A percentile compares a stretch with the other conserved stretches of the same genome.
These are phyloP conservation scores for Daldinia concentrica DNA, from an alignment of 495 filamentous ascomycete genomes.

Conservation along the genomic window DNA sequence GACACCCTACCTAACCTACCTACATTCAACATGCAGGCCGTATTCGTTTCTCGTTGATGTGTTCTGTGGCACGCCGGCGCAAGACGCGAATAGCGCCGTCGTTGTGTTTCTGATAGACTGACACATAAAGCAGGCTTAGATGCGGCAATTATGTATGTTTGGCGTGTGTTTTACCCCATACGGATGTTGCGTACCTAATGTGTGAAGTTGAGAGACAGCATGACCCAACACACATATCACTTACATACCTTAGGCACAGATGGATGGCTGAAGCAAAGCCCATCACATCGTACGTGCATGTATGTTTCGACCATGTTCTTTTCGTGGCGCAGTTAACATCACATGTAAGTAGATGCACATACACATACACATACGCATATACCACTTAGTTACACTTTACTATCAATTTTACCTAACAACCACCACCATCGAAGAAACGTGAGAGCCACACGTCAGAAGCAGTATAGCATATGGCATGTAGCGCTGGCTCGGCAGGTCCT, in stretches of 20 bases:
- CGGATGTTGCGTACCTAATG: neutral
- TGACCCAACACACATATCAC: neutral
- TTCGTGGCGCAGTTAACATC: conserved; percentile 25
- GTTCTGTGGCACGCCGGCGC: neutral
- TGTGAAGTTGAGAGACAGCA: neutral
- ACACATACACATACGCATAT: neutral
- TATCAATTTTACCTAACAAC: neutral
- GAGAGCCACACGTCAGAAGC: conserved; percentile 16
- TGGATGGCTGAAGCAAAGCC: neutral
- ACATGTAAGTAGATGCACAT: conserved; percentile 14
- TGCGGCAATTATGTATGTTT: conserved; percentile 1
- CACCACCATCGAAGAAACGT: conserved; percentile 5
- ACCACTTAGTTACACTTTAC: neutral
- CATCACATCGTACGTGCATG: neutral
- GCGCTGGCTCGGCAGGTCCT: conserved; percentile 5
- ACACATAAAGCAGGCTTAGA: neutral
- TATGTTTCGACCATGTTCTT: conserved; percentile 9
- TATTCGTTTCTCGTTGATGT: neutral
- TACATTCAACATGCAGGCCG: neutral
- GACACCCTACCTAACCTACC: neutral
- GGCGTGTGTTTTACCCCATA: neutral
- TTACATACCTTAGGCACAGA: neutral
- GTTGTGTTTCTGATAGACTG: neutral
- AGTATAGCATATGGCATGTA: neutral
- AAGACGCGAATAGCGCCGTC: too few species aligned